These are phyloP conservation scores for Geranomyces michiganensis DNA, from an alignment of 192 early-diverging fungal species.

Conservation along the genomic window DNA sequence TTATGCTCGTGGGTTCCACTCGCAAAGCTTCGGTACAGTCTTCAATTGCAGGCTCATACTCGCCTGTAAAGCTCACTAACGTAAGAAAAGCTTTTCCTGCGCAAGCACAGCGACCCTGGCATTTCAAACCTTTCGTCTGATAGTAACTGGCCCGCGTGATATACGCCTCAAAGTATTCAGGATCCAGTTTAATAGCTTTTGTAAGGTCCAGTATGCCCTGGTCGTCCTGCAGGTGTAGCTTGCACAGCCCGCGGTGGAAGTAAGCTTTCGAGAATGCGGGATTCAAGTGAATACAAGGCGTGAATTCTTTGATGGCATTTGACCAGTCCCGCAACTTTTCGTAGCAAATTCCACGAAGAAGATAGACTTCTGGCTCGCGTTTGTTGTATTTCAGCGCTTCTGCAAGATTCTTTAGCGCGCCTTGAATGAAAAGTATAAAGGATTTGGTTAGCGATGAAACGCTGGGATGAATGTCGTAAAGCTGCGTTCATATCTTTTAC, in stretches of 20 bases:
- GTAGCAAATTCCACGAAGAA: constrained; percentile 60
- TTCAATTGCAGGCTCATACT: constrained; percentile 29
- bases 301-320: constrained; percentile 47
- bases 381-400: constrained; percentile 44
- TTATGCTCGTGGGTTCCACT: constrained; percentile 59
- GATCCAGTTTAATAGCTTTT: constrained; percentile 47
- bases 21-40: constrained; percentile 55
- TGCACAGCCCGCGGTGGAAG: constrained; percentile 57
- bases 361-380: constrained; percentile 56
- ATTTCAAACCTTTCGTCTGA: constrained; percentile 42
- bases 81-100: background rate
- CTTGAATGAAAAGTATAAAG: constrained; percentile 4
- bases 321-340: constrained; percentile 49
- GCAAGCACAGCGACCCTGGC: background rate
- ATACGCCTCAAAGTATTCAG: constrained; percentile 58
- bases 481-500: background rate
- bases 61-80: background rate
- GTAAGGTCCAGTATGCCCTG: constrained; percentile 46
- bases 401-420: constrained; percentile 50
- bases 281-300: constrained; percentile 44
- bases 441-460: too few species aligned
- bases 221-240: constrained; percentile 43
- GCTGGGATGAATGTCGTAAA: background rate
- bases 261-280: constrained; percentile 57
- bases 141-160: constrained; percentile 53